These are phyloP conservation scores for Eimeria acervulina DNA, from an alignment of 169 alveolate species.

Conservation along the genomic window DNA sequence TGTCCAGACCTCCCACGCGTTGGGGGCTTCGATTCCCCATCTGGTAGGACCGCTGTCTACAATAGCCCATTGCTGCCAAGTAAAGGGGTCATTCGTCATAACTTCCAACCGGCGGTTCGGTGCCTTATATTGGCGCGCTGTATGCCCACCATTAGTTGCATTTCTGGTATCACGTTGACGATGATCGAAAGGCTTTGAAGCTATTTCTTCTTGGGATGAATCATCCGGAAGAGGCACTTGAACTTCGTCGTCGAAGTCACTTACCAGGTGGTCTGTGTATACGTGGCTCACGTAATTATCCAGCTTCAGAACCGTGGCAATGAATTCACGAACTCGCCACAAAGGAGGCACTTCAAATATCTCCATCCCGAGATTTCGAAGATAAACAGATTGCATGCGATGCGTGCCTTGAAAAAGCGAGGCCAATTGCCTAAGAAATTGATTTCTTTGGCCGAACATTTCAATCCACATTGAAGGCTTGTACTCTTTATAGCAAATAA, in stretches of 20 bases:
- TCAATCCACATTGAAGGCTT: constrained; percentile 84
- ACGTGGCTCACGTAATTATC: constrained; percentile 80
- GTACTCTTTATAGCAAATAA: constrained; percentile 82
- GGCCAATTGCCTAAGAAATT: constrained; percentile 79
- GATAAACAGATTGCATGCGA: constrained; percentile 83
- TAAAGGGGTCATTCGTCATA: constrained; percentile 83
- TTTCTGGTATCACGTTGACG: neutral
- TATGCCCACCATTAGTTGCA: neutral
- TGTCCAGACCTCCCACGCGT: constrained; percentile 85
- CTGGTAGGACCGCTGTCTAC: constrained; percentile 79
- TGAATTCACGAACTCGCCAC: constrained; percentile 82
- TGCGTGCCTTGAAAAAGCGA: constrained; percentile 77
- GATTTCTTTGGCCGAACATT: constrained; percentile 79
- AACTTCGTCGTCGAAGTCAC: constrained; percentile 67
- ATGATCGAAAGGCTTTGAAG: neutral
- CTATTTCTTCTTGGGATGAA: neutral
- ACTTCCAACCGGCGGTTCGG: constrained; percentile 77
- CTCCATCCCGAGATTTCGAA: constrained; percentile 86
- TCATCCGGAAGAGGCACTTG: constrained; percentile 2
- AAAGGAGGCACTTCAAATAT: constrained; percentile 84
- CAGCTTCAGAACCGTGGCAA: constrained; percentile 72
- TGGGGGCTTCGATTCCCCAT: constrained; percentile 85
- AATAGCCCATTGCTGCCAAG: constrained; percentile 85
- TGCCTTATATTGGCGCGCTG: neutral
- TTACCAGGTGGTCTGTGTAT: constrained; percentile 80